A percentile compares a stretch with the other conserved stretches of the same genome.
Conservation (phyloP, 169 alveolate genomes). For the Cryptosporidium xiaoi region DNA sequence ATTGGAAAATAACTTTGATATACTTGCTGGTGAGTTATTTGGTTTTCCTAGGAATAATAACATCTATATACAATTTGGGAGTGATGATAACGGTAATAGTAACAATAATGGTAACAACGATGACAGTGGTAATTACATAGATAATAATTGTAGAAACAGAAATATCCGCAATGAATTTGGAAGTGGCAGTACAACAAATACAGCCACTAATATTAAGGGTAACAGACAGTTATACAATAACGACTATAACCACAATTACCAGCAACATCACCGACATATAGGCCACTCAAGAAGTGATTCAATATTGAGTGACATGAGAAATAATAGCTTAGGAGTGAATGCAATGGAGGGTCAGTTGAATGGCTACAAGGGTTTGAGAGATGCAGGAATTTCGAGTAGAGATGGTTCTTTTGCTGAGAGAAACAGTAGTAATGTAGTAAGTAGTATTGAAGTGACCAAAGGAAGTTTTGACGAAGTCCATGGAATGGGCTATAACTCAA, state of each 20-base stretch:
- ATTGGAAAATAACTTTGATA: conserved; percentile 56
- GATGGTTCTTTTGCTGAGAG: neutral
- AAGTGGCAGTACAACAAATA: no score
- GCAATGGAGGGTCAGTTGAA: neutral
- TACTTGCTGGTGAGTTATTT: conserved; percentile 45
- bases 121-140: neutral
- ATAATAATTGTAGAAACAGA: neutral
- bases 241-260: neutral
- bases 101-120: neutral
- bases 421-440: conserved; percentile 1
- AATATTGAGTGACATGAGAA: conserved; percentile 19
- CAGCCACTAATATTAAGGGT: neutral
- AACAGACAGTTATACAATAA: conserved; percentile 9
- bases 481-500: neutral
- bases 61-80: conserved; percentile 21
- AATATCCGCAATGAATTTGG: neutral
- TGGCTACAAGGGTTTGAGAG: conserved; percentile 9
- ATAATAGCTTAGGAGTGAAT: neutral
- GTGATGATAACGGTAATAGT: neutral
- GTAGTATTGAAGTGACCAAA: neutral
- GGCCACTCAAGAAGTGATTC: conserved; percentile 54
- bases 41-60: conserved; percentile 41
- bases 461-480: conserved; percentile 16
- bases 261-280: conserved; percentile 9
- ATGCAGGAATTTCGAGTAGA: conserved; percentile 4